phyloP scores from a whole-genome alignment of 2,329 filamentous ascomycete species.

The Lecanicillium sp. region DNA sequence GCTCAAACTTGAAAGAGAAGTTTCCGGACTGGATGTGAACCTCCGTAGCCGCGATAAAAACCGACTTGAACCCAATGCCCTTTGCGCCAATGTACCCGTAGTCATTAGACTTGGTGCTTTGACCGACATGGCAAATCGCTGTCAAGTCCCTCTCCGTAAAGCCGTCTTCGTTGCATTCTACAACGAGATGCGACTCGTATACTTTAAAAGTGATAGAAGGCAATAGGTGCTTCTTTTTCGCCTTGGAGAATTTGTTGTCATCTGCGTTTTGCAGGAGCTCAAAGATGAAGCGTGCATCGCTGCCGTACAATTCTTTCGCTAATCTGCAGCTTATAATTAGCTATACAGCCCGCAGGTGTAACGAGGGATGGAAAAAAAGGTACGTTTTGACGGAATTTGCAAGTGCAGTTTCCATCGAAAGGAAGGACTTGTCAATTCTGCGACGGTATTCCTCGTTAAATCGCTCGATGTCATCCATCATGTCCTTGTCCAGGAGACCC shows the following conservation, averaged over 20 bases:
- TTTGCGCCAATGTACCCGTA: slow-evolving; percentile 41
- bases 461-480: no score
- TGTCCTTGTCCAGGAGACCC: no score
- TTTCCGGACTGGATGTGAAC: slow-evolving; percentile 34
- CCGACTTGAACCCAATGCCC: slow-evolving; percentile 43
- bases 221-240: slow-evolving; percentile 12
- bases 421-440: no score
- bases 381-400: no score
- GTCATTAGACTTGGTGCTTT: slow-evolving; percentile 35
- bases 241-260: slow-evolving; percentile 35
- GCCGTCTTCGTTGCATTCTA: slow-evolving; percentile 44
- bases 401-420: no score
- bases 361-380: no score
- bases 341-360: no score
- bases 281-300: slow-evolving; percentile 13
- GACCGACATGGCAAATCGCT: slow-evolving; percentile 38
- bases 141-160: slow-evolving; percentile 33
- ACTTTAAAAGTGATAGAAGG: slow-evolving; percentile 30
- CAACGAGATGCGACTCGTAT: slow-evolving; percentile 28
- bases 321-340: no score
- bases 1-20: slow-evolving; percentile 35
- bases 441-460: no score
- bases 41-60: slow-evolving; percentile 35
- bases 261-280: slow-evolving; percentile 22
- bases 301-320: slow-evolving; percentile 13